A percentile compares a stretch with the other conserved stretches of the same genome.
These are phyloP conservation scores for Citrullus colocynthis DNA, from an alignment of 306 rosid genomes.

Conservation along the genomic window DNA sequence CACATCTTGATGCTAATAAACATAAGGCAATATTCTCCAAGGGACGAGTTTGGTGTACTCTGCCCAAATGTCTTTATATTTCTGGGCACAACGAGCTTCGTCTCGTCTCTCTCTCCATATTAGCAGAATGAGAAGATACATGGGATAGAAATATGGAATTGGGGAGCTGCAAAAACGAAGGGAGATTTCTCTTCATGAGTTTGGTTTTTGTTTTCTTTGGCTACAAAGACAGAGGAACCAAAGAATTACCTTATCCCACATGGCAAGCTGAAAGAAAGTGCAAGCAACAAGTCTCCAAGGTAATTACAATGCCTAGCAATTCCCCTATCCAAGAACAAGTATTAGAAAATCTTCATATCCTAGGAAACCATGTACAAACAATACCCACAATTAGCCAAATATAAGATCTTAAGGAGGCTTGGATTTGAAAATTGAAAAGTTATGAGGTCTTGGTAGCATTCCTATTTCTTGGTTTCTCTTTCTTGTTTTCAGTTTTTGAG, in stretches of 20 bases:
- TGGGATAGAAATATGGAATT: conserved; percentile 85
- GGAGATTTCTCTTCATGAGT: not conserved
- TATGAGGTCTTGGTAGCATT: not conserved
- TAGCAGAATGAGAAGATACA: conserved; percentile 81
- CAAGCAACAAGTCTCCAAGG: conserved; percentile 90
- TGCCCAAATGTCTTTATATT: conserved; percentile 72
- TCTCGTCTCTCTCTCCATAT: conserved; percentile 92
- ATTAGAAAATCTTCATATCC: not conserved
- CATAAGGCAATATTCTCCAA: conserved; percentile 84
- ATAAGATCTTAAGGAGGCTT: not conserved
- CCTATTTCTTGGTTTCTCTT: not conserved
- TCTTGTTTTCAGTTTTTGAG: not conserved
- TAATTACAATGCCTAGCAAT: conserved; percentile 88
- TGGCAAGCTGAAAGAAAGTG: conserved; percentile 86
- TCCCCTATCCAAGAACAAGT: conserved; percentile 48
- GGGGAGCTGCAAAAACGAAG: conserved; percentile 60
- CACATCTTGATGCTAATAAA: conserved; percentile 14
- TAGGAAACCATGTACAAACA: not conserved
- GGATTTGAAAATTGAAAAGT: not conserved
- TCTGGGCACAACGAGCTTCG: conserved; percentile 86
- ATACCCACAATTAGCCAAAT: not conserved
- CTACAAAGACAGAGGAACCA: conserved; percentile 1
- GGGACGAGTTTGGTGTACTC: conserved; percentile 69
- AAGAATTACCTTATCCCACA: conserved; percentile 75
- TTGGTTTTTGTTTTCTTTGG: not conserved